A percentile compares a stretch with the other conserved stretches of the same genome.
Evolutionary conservation across 306 rosid species (phyloP).

Genomic region (Vigna unguiculata): DNA sequence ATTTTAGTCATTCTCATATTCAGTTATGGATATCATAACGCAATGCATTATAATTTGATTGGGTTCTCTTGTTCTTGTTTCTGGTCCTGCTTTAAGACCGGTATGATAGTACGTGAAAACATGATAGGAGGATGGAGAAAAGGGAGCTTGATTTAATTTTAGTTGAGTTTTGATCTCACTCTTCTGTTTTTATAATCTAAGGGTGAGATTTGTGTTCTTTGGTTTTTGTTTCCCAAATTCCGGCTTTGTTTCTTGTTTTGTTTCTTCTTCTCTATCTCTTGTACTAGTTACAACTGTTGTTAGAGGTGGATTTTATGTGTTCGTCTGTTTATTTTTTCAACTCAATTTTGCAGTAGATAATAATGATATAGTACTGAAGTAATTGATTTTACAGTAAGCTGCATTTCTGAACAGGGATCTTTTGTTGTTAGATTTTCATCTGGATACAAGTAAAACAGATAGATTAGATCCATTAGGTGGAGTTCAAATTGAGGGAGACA

Average conservation of each 20-base stretch:
- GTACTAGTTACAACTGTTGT: background rate
- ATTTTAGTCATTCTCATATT: no score
- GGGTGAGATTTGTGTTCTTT: background rate
- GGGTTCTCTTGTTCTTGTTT: no score
- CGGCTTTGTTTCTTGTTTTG: background rate
- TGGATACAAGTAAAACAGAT: background rate
- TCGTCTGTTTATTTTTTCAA: background rate
- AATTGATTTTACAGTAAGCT: conserved; percentile 6
- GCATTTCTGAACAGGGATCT: background rate
- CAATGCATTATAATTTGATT: no score
- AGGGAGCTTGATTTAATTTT: no score
- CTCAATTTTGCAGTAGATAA: background rate
- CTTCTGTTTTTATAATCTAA: no score
- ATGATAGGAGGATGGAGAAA: no score
- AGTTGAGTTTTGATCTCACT: no score
- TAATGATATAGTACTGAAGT: conserved; percentile 6
- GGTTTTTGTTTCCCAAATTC: background rate
- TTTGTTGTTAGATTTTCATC: conserved; percentile 17
- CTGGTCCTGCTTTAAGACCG: no score
- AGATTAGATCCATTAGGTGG: conserved; percentile 11
- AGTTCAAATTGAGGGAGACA: conserved; percentile 25
- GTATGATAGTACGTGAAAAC: no score
- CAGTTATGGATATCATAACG: no score
- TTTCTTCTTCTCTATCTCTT: background rate
- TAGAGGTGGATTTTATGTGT: background rate